Conservation (phyloP, 1,284 basidiomycete species). For the Puccinia horiana region DNA sequence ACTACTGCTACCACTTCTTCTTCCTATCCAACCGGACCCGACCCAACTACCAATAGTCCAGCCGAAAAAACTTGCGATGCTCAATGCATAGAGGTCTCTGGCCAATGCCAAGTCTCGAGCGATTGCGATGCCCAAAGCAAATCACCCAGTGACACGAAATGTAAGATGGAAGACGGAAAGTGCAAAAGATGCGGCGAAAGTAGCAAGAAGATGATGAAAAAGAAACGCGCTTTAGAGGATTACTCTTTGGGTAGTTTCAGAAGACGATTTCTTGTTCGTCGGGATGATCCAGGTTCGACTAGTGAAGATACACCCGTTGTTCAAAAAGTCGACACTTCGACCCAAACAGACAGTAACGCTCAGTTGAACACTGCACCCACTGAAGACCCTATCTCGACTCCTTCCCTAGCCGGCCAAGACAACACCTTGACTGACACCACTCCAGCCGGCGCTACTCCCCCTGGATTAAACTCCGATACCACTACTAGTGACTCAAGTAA, state of each 20-base stretch:
- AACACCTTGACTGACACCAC: not conserved
- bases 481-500: not conserved
- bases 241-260: too few species aligned
- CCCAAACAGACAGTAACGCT: not conserved
- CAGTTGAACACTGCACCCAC: conserved; percentile 6
- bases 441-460: not conserved
- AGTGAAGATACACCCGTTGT: conserved; percentile 18
- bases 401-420: not conserved
- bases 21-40: conserved; percentile 21
- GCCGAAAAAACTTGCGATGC: conserved; percentile 28
- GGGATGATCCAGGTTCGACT: too few species aligned
- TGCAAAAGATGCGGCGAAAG: conserved; percentile 44
- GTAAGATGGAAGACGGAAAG: conserved; percentile 44
- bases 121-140: conserved; percentile 39
- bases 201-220: not conserved
- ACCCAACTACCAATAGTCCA: conserved; percentile 14
- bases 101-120: conserved; percentile 34
- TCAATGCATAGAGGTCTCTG: conserved; percentile 47
- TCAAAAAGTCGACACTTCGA: not conserved
- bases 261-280: too few species aligned
- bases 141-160: conserved; percentile 39
- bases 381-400: not conserved
- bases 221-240: not conserved
- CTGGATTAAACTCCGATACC: not conserved
- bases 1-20: not conserved